phyloP scores from a whole-genome alignment of 176 grass and related monocot species.

The Musa troglodytarum region DNA sequence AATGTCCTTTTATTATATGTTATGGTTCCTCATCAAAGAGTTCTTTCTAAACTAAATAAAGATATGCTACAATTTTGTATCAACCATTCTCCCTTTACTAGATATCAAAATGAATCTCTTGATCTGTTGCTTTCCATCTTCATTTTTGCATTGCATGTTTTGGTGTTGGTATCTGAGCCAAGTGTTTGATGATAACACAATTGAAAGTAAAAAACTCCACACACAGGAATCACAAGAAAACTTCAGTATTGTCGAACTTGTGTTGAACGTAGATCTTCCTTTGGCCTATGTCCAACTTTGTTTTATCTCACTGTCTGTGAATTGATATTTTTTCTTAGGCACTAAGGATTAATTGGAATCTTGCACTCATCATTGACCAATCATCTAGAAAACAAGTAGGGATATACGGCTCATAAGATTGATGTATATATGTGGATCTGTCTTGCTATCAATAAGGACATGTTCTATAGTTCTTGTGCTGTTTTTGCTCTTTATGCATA shows the following conservation, averaged over 20 bases:
- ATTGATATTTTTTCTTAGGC: background rate
- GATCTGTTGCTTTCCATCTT: background rate
- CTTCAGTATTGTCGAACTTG: background rate
- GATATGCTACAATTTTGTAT: background rate
- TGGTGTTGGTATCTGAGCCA: background rate
- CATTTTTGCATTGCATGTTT: background rate
- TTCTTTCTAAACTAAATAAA: background rate
- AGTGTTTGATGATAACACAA: background rate
- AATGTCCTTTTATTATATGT: slow-evolving; percentile 8
- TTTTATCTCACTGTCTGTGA: background rate
- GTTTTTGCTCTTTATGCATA: no score
- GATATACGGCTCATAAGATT: no score
- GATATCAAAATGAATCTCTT: background rate
- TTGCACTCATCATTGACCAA: background rate
- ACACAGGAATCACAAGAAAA: background rate
- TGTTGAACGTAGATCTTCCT: background rate
- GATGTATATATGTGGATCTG: no score
- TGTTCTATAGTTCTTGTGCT: no score
- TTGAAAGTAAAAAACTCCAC: background rate
- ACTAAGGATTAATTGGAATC: background rate
- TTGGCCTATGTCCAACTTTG: background rate
- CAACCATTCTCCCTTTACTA: background rate
- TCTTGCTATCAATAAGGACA: no score
- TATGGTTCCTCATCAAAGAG: background rate
- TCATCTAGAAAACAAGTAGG: no score